Evolutionary conservation across 2,329 filamentous ascomycete genomes (phyloP).

Genomic region (Penicillium polonicum): DNA sequence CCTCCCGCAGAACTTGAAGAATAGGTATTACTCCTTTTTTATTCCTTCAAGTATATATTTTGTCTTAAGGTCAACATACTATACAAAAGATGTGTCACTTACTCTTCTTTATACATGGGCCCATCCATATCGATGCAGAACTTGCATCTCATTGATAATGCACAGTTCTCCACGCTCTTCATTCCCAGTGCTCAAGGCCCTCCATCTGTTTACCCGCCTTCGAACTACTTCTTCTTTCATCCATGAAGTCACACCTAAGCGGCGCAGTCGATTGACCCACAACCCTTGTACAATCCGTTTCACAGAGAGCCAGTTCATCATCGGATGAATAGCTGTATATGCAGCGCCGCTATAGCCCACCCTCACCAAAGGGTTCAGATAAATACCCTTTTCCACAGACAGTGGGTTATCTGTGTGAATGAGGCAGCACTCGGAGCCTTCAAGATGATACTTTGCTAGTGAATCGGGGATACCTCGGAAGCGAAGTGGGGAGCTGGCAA

Average conservation of each 20-base stretch:
- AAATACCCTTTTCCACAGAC: slow-evolving; percentile 33
- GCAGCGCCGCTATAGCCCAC: slow-evolving; percentile 37
- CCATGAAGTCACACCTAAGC: slow-evolving; percentile 44
- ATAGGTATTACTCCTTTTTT: background rate
- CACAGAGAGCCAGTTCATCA: slow-evolving; percentile 48
- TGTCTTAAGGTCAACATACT: too few relatives aligned
- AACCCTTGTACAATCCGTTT: slow-evolving; percentile 53
- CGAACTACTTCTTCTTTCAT: slow-evolving; percentile 31
- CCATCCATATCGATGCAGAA: slow-evolving; percentile 23
- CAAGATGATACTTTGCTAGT: slow-evolving; percentile 56
- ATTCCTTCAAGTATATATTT: too few relatives aligned
- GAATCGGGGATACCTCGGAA: slow-evolving; percentile 66
- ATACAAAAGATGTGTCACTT: background rate
- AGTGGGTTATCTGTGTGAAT: slow-evolving; percentile 43
- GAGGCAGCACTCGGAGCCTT: slow-evolving; percentile 77
- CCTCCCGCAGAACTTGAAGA: background rate
- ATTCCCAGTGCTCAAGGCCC: slow-evolving; percentile 5
- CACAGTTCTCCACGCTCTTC: slow-evolving; percentile 18
- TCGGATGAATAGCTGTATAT: slow-evolving; percentile 25
- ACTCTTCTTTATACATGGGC: slow-evolving; percentile 13
- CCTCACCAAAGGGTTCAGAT: slow-evolving; percentile 42
- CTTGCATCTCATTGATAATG: slow-evolving; percentile 27
- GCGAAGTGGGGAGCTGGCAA: slow-evolving; percentile 43
- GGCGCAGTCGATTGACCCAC: slow-evolving; percentile 58
- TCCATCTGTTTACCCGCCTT: slow-evolving; percentile 41